A percentile compares a stretch with the other conserved stretches of the same genome.
phyloP scores from a whole-genome alignment of 345 rosid species.

The Psidium friedrichsthalianum region DNA sequence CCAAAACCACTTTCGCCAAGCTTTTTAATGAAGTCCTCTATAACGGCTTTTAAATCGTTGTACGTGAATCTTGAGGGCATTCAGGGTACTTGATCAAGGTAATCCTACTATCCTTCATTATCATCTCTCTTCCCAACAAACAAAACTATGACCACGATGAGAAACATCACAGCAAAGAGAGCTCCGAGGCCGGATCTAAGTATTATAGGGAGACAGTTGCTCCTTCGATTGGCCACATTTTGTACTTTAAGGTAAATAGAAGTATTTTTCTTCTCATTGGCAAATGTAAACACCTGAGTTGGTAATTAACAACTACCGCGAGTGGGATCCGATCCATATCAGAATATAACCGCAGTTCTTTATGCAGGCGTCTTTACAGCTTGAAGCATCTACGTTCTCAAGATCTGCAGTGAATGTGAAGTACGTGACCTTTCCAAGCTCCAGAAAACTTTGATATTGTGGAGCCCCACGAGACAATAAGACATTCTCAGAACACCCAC shows the following conservation, averaged over 20 bases:
- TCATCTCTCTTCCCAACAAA: neutral
- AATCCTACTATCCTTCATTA: neutral
- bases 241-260: conserved; percentile 3
- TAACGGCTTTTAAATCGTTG: neutral
- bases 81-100: neutral
- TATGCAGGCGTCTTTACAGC: conserved; percentile 3
- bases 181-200: neutral
- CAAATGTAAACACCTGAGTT: conserved; percentile 1
- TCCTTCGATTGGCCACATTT: neutral
- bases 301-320: conserved; percentile 5
- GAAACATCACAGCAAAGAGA: neutral
- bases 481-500: neutral
- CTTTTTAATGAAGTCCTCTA: conserved; percentile 2
- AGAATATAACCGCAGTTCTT: conserved; percentile 8
- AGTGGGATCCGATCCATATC: neutral
- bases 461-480: neutral
- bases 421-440: neutral
- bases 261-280: neutral
- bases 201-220: neutral
- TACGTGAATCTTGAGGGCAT: neutral
- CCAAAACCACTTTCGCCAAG: conserved; percentile 24
- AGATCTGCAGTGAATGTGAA: neutral
- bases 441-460: neutral
- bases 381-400: neutral
- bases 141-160: neutral